phyloP scores from a whole-genome alignment of 2,329 filamentous ascomycete genomes.

The Colletotrichum melonis region DNA sequence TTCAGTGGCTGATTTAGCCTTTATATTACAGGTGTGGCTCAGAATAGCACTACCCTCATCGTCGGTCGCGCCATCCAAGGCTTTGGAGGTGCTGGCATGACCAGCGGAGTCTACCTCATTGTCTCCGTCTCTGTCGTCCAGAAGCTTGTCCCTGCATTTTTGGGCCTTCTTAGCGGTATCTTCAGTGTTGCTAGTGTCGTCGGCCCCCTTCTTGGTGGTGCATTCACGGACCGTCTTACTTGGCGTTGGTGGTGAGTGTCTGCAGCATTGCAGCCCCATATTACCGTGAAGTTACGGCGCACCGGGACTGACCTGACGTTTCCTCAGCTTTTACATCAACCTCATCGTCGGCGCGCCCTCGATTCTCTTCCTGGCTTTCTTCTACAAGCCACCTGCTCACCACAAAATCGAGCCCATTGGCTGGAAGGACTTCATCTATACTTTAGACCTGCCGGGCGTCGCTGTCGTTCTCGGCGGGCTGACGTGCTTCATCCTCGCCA shows the following conservation, averaged over 20 bases:
- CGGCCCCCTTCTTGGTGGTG: conserved; percentile 48
- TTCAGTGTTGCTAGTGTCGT: conserved; percentile 46
- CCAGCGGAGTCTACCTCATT: conserved; percentile 48
- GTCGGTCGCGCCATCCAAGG: conserved; percentile 23
- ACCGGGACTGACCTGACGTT: no score
- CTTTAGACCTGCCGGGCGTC: conserved; percentile 51
- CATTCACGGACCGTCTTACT: conserved; percentile 44
- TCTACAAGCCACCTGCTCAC: conserved; percentile 29
- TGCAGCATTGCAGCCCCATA: no score
- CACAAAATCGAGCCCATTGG: conserved; percentile 38
- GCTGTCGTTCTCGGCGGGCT: conserved; percentile 56
- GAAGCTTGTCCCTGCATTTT: conserved; percentile 32
- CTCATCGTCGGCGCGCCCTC: conserved; percentile 44
- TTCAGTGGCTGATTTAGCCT: no score
- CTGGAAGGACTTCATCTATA: conserved; percentile 40
- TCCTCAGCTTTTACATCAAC: conserved; percentile 31
- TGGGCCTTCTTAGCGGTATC: conserved; percentile 43
- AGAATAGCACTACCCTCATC: conserved; percentile 2
- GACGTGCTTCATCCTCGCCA: conserved; percentile 58
- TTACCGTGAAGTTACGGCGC: no score
- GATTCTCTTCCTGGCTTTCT: conserved; percentile 39
- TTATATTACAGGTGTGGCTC: not conserved
- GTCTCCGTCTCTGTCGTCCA: conserved; percentile 29
- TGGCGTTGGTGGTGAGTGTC: conserved; percentile 31
- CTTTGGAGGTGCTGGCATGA: conserved; percentile 38